These are phyloP conservation scores for Wickerhamomyces canadensis DNA, from an alignment of 805 yeast genomes.

Conservation along the genomic window DNA sequence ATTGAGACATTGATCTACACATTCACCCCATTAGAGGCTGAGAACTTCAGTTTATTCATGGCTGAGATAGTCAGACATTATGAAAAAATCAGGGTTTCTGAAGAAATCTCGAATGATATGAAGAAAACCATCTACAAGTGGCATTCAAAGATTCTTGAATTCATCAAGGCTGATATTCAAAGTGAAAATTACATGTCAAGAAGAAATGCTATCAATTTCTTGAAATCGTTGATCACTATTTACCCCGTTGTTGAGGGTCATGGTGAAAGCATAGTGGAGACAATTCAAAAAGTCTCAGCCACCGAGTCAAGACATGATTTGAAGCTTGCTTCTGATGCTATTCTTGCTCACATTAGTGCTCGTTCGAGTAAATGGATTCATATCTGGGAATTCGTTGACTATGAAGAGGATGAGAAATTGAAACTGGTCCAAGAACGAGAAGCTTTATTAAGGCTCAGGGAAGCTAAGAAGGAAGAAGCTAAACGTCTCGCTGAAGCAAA, in stretches of 20 bases:
- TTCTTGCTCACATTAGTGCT: slow-evolving; percentile 59
- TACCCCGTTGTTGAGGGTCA: slow-evolving; percentile 70
- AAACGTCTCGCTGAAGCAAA: slow-evolving; percentile 9
- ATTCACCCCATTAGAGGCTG: slow-evolving; percentile 72
- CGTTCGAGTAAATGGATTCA: slow-evolving; percentile 45
- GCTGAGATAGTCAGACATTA: slow-evolving; percentile 46
- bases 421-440: slow-evolving; percentile 14
- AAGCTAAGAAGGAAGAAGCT: slow-evolving; percentile 11
- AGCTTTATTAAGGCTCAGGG: slow-evolving; percentile 8
- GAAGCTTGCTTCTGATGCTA: slow-evolving; percentile 68
- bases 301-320: slow-evolving; percentile 74
- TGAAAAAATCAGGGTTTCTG: slow-evolving; percentile 38
- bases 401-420: slow-evolving; percentile 38
- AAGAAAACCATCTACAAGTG: slow-evolving; percentile 42
- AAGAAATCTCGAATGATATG: slow-evolving; percentile 23
- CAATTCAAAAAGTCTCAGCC: slow-evolving; percentile 41
- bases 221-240: slow-evolving; percentile 56
- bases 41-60: slow-evolving; percentile 73
- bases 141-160: slow-evolving; percentile 43
- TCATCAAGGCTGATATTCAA: slow-evolving; percentile 18
- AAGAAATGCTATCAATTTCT: slow-evolving; percentile 71
- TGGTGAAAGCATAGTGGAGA: slow-evolving; percentile 43
- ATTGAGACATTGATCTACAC: slow-evolving; percentile 59
- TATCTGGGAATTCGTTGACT: slow-evolving; percentile 50
- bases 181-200: slow-evolving; percentile 68